A percentile compares a stretch with the other conserved stretches of the same genome.
Evolutionary conservation across 805 yeast species (phyloP).

Genomic region (Lachancea dasiensis): DNA sequence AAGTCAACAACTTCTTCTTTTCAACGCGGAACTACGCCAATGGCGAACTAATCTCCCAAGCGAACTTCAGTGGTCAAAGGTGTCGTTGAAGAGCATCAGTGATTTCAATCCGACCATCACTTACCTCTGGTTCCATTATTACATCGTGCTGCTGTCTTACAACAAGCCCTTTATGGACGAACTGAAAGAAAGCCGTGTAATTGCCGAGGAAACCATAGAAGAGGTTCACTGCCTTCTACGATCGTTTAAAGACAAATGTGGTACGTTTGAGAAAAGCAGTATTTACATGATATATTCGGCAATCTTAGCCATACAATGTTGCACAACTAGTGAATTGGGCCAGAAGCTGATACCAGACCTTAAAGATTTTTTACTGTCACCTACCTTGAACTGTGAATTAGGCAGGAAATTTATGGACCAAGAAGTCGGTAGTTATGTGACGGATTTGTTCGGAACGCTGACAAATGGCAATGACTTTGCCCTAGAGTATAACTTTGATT

Average conservation of each 20-base stretch:
- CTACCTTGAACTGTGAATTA: conserved; percentile 24
- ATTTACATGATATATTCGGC: conserved; percentile 27
- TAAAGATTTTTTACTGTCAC: conserved; percentile 17
- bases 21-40: conserved; percentile 39
- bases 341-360: conserved; percentile 15
- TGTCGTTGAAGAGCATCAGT: conserved; percentile 29
- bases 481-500: conserved; percentile 29
- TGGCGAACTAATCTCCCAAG: conserved; percentile 44
- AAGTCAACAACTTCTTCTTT: conserved; percentile 34
- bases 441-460: conserved; percentile 24
- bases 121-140: conserved; percentile 47
- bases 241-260: conserved; percentile 18
- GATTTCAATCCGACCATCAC: conserved; percentile 45
- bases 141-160: conserved; percentile 48
- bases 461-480: conserved; percentile 29
- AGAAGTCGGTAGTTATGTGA: conserved; percentile 17
- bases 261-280: conserved; percentile 21
- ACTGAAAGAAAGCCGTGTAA: conserved; percentile 15
- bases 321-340: conserved; percentile 20
- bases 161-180: conserved; percentile 47
- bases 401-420: conserved; percentile 25
- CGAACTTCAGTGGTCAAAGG: conserved; percentile 41
- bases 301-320: conserved; percentile 26
- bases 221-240: conserved; percentile 19
- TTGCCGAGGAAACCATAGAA: conserved; percentile 23